Base-by-base conservation (phyloP, 352 stramenopile genomes). In the Saprolegnia diclina region DNA sequence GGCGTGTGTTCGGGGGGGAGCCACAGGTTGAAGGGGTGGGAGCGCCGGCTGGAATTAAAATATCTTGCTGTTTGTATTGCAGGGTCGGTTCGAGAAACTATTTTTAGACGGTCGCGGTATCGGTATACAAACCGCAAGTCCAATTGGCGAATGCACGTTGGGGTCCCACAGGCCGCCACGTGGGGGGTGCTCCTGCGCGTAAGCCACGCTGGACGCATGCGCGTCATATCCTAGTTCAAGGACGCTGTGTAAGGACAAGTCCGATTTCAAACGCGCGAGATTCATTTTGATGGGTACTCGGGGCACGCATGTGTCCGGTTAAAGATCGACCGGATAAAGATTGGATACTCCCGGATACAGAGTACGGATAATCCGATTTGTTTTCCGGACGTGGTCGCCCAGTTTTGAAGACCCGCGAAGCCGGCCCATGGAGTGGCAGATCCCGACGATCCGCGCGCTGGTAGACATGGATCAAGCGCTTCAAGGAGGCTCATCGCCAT, bases 371-470 rank as follows among this genome's bases (percentile, higher is more conserved):
- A 48, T 48, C 3, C 42, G 2, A 7, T 48, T 48, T n/a, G 11
- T 48, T n/a, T 48, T 48, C 42, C 42, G 42, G 42, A 48, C 18
- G 42, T 10, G 42, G 29, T 2, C 29, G 29, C 5, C 29, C 29
- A 35, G 5, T 35, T 35, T 48, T 48, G 13, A 48, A 48, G 42
- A 48, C 42, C 42, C 42, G 42, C 42, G 42, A 48, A 48, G 42
- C 42, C 42, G 42, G 18, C 42, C 3, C 11, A 59, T 59, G 52
- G 63, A 69, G 18, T 69, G 50, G 45, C 53, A 22, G 14, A 69
- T 69, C 37, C 38, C 13, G 26, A 52, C 7, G 45, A 69, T 69
- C 63, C 63, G 61, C 19, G 44, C 46, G 29, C 40, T 69, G 63
- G 63, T 69, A 61, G 29, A 35, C 29, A 35, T 35, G 29, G 29